Evolutionary conservation across 75 land plant genomes (phyloP).

Genomic region (Adiantum capillusveneris): DNA sequence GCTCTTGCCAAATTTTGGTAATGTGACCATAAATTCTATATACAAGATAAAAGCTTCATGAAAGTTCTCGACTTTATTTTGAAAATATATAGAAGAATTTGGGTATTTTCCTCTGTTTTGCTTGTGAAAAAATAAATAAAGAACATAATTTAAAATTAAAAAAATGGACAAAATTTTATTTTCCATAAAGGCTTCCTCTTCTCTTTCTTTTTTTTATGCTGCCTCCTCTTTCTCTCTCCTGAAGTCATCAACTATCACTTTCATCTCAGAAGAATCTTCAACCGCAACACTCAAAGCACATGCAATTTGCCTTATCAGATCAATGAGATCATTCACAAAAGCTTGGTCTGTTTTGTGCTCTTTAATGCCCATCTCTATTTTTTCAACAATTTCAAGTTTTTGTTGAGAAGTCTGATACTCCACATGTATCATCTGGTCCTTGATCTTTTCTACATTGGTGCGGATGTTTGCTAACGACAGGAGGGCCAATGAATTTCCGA

Average conservation of each 20-base stretch:
- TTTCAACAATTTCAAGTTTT: conserved; percentile 32
- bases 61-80: no score
- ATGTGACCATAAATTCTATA: no score
- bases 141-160: no score
- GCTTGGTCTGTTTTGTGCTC: conserved; percentile 50
- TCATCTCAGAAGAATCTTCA: conserved; percentile 47
- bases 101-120: no score
- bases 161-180: no score
- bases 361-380: conserved; percentile 38
- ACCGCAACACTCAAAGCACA: conserved; percentile 53
- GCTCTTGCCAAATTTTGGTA: no score
- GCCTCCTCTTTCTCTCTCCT: conserved; percentile 48
- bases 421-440: conserved; percentile 44
- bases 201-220: conserved; percentile 33
- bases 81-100: no score
- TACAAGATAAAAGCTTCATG: no score
- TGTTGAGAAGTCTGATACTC: conserved; percentile 45
- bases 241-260: conserved; percentile 42
- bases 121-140: no score
- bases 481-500: conserved; percentile 44
- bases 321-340: conserved; percentile 56
- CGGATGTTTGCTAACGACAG: conserved; percentile 47
- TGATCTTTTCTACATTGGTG: conserved; percentile 34
- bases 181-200: conserved; percentile 47
- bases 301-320: conserved; percentile 49